These are phyloP conservation scores for Diutina scorzettiae DNA, from an alignment of 1,139 yeast genomes.

Conservation along the genomic window DNA sequence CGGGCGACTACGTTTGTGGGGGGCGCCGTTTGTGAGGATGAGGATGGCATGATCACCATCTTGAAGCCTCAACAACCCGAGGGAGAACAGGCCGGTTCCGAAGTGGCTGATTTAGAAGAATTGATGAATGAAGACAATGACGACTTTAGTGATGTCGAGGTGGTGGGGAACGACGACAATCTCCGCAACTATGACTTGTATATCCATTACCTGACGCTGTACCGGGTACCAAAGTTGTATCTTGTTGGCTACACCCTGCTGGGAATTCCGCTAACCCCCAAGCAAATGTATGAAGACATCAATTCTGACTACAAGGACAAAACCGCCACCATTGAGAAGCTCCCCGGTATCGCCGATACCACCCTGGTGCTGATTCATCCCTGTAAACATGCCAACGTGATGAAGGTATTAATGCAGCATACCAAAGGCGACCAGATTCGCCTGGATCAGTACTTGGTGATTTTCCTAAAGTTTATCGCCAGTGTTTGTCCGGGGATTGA, in stretches of 20 bases:
- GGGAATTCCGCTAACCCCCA: conserved; percentile 79
- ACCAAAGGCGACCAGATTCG: conserved; percentile 32
- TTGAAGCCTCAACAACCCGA: conserved; percentile 5
- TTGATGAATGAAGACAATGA: conserved; percentile 18
- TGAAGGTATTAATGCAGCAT: conserved; percentile 73
- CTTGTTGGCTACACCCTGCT: conserved; percentile 75
- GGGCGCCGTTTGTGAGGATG: conserved; percentile 16
- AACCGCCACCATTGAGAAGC: conserved; percentile 89
- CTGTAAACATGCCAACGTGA: conserved; percentile 88
- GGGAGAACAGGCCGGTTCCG: conserved; percentile 5
- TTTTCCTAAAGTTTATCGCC: conserved; percentile 85
- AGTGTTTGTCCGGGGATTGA: conserved; percentile 97
- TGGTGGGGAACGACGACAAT: conserved; percentile 19
- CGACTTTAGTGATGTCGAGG: conserved; percentile 22
- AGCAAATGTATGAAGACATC: conserved; percentile 90
- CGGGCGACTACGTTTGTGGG: conserved; percentile 52
- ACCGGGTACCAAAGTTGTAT: conserved; percentile 91
- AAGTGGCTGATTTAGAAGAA: conserved; percentile 9
- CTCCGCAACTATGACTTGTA: conserved; percentile 71
- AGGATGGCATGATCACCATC: neutral
- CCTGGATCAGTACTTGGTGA: conserved; percentile 82
- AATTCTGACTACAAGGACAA: conserved; percentile 85
- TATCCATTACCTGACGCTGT: conserved; percentile 87
- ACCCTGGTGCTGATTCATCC: conserved; percentile 93
- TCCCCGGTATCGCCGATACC: conserved; percentile 72